Evolutionary conservation across 495 filamentous ascomycete species (phyloP), one percentile per base, ranked within the genome.

Genomic region (Chaetomium tenue): DNA sequence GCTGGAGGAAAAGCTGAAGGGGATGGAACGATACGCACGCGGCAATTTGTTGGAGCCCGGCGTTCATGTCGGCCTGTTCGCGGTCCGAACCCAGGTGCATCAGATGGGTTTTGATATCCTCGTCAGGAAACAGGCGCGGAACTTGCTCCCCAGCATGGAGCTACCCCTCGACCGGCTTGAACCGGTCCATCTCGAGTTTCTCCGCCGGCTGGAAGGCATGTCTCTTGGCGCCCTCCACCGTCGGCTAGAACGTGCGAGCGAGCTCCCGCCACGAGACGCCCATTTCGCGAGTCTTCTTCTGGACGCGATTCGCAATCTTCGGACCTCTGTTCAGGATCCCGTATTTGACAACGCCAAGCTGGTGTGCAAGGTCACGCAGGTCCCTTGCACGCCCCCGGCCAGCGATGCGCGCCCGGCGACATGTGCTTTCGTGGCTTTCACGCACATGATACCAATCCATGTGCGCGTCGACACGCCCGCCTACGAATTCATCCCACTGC

Each of bases 21-120:
- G 80, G 25, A 91, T 96, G 84, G 79, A 78, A 20, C 76, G 79
- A 9, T 89, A 87, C 68, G 82, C 82, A 5, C 74, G 78, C 3
- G 77, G 81, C 33, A 75, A 76, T 16, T 79, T 84, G 55, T 78
- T 88, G 33, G 78, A 83, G 4, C 77, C 88, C 25, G 91, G 89
- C 1, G 88, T 92, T 16, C 88, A 93, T 68, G 68, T 97, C 0
- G 87, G 87, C 47, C 84, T 88, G 48, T 97, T 93, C 66, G 85
- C 88, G 7, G 79, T 93, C 62, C 85, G 89, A 26, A 85, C 90
- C 3, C 81, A 85, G 8, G 75, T 89, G 6, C 83, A 83, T 50
- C 77, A 75, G 20, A 82, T 83, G 65, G 87, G 86, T 23, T 92
- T 91, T 66, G 89, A 95, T 64, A 78, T 97, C 50, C 78, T 94